phyloP scores from a whole-genome alignment of 345 rosid genomes.

The Moricandia arvensis region DNA sequence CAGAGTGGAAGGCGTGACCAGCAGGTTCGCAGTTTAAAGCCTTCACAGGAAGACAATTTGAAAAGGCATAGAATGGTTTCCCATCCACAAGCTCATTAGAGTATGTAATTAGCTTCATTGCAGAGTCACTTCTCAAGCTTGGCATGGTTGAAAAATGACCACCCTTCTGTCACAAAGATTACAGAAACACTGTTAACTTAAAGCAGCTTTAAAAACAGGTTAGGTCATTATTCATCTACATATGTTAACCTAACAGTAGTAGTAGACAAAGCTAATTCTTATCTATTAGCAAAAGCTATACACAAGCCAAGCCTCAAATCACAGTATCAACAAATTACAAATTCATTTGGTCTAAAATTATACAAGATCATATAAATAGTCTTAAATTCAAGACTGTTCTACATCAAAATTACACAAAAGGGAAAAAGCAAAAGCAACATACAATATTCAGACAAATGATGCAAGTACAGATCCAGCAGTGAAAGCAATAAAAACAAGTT shows the following conservation, averaged over 20 bases:
- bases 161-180: slow-evolving; percentile 5
- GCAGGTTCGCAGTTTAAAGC: slow-evolving; percentile 83
- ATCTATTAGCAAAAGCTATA: not conserved
- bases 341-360: not conserved
- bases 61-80: slow-evolving; percentile 61
- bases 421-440: too few relatives aligned
- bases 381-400: too few relatives aligned
- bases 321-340: not conserved
- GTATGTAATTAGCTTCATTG: slow-evolving; percentile 60
- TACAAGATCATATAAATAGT: not conserved
- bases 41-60: slow-evolving; percentile 84
- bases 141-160: slow-evolving; percentile 13
- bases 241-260: not conserved
- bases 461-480: too few relatives aligned
- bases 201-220: not conserved
- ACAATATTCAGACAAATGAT: too few relatives aligned
- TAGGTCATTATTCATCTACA: not conserved
- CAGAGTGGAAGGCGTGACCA: slow-evolving; percentile 82
- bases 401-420: too few relatives aligned
- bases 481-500: too few relatives aligned
- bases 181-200: not conserved
- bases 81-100: slow-evolving; percentile 78
- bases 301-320: slow-evolving; percentile 8
- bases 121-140: slow-evolving; percentile 38
- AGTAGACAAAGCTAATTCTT: not conserved